phyloP scores from a whole-genome alignment of 352 stramenopile species.

The Phytophthora foliorum region DNA sequence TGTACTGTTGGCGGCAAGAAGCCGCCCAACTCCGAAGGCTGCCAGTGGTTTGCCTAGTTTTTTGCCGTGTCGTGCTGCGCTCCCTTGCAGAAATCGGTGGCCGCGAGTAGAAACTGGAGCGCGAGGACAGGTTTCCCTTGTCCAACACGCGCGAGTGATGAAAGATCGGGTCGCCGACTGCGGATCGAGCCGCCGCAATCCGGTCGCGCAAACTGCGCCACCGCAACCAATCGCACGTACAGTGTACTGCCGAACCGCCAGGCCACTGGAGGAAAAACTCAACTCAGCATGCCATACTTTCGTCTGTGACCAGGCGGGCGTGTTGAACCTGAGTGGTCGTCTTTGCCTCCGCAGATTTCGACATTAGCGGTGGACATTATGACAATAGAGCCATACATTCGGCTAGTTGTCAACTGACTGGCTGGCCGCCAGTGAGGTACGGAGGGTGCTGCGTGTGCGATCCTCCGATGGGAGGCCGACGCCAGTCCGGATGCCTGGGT shows the following conservation, averaged over 20 bases:
- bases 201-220: not conserved
- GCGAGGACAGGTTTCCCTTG: constrained; percentile 4
- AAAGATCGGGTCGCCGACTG: constrained; percentile 8
- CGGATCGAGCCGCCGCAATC: not conserved
- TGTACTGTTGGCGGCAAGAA: not conserved
- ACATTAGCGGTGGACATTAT: constrained; percentile 20
- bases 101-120: constrained; percentile 17
- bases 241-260: not conserved
- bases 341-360: constrained; percentile 14
- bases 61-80: constrained; percentile 18
- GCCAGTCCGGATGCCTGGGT: constrained; percentile 31
- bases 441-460: constrained; percentile 10
- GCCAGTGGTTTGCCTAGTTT: constrained; percentile 10
- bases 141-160: constrained; percentile 7
- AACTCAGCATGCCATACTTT: not conserved
- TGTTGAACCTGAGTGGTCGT: constrained; percentile 6
- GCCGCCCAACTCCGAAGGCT: not conserved
- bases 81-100: constrained; percentile 17
- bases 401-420: constrained; percentile 14
- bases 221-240: too few species aligned
- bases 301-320: constrained; percentile 17
- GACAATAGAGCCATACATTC: constrained; percentile 8
- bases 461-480: constrained; percentile 20
- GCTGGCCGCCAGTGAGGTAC: constrained; percentile 4
- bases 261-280: not conserved